Base-by-base conservation (phyloP, 1,284 basidiomycete genomes). In the Xanthoconium separans region DNA sequence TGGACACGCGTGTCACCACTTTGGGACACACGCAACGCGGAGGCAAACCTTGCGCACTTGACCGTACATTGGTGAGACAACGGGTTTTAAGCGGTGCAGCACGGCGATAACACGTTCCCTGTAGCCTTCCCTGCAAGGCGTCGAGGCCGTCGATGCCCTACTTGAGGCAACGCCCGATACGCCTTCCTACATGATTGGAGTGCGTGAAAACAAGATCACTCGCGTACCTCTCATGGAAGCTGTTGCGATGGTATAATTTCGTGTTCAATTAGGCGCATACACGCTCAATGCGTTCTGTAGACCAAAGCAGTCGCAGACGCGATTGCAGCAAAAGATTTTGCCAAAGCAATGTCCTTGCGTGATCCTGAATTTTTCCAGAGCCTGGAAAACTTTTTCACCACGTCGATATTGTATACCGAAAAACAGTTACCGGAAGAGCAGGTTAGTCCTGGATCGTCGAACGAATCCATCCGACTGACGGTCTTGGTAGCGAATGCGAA, bases 1-100 rank as follows among this genome's bases (percentile, higher is more conserved):
- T 99, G 41, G 96, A 99, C 73, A 96, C 96, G 0, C 81, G 97
- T 54, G 96, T 99, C 9, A 99, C 97, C n/a, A 98, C 94, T 0
- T 83, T 99, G 27, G 96, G 97, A 27, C 97, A 99, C 75, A 97
- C 93, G 0, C 96, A 99, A 71, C 85, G 96, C 59, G 96, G 96
- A 53, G 96, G 96, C 6, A 81, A 85, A 58, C 96, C 96, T 0
- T 95, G 93, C 63, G 95, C 96, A 2, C 86, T 84, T 62, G 96
- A 99, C 71, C 87, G 97, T 40, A 92, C 98, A 62, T 68, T 98
- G 72, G 95, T 93, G 63, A 64, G 82, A 20, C 11, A 20, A 24
- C 20, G 9, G 36, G 49, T 51, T 47, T 4, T 4, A 30, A 8
- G 2, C 7, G 7, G 2, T 3, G 4, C 29, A 6, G 1, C 15